phyloP scores from a whole-genome alignment of 2,329 filamentous ascomycete species.

The Bipolaris cookei region DNA sequence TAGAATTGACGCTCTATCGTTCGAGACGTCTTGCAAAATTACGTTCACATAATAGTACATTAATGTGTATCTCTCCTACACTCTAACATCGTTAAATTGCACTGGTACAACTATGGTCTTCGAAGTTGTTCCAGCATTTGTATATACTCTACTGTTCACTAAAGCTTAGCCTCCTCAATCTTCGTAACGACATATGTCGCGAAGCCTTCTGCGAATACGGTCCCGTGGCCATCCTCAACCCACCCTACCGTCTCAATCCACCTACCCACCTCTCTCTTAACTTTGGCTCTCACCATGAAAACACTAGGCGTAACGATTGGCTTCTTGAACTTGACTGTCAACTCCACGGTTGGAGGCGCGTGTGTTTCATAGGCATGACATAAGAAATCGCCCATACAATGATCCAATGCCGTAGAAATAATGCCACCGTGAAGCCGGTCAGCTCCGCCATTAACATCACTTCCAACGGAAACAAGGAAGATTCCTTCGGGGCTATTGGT shows the following conservation, averaged over 20 bases:
- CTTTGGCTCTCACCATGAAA: conserved; percentile 26
- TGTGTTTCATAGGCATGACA: conserved; percentile 17
- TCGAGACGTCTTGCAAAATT: too few relatives aligned
- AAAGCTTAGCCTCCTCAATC: neutral
- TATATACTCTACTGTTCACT: neutral
- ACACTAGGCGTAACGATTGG: conserved; percentile 31
- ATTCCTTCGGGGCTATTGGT: conserved; percentile 27
- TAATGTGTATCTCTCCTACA: too few relatives aligned
- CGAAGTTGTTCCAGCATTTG: too few relatives aligned
- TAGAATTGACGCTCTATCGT: too few relatives aligned
- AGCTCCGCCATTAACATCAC: conserved; percentile 29
- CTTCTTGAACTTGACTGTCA: conserved; percentile 35
- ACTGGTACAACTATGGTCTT: too few relatives aligned
- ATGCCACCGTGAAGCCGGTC: conserved; percentile 36
- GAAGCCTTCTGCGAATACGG: conserved; percentile 30
- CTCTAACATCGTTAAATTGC: too few relatives aligned
- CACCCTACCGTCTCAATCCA: conserved; percentile 31
- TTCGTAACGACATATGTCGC: conserved; percentile 23
- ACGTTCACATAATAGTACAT: too few relatives aligned
- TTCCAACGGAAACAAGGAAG: conserved; percentile 29
- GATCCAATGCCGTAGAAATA: conserved; percentile 33
- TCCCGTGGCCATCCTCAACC: conserved; percentile 35
- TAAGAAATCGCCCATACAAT: conserved; percentile 34
- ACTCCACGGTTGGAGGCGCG: conserved; percentile 27
- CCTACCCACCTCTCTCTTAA: conserved; percentile 31